phyloP scores from a whole-genome alignment of 1,139 yeast species.

The Yamadazyma mexicana region DNA sequence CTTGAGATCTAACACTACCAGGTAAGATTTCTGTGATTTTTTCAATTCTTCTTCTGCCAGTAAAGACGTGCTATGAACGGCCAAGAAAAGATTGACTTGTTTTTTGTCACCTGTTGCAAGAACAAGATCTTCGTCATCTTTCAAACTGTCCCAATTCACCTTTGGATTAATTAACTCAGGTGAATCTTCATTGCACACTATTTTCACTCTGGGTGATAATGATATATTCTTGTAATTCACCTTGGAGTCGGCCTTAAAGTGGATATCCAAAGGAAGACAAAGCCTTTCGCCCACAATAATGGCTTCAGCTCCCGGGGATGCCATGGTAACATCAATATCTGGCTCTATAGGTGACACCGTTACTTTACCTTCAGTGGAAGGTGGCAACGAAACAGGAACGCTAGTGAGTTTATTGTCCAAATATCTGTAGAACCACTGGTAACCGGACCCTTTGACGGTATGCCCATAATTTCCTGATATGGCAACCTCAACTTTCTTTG shows the following conservation, averaged over 20 bases:
- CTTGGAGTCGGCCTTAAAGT: constrained; percentile 18
- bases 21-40: constrained; percentile 9
- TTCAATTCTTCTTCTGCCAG: constrained; percentile 12
- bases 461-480: not conserved
- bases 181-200: constrained; percentile 16
- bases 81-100: constrained; percentile 19
- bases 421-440: constrained; percentile 9
- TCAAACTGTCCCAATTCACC: constrained; percentile 36
- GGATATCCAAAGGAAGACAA: constrained; percentile 21
- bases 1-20: constrained; percentile 25
- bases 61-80: constrained; percentile 21
- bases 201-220: constrained; percentile 22
- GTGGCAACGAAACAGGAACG: constrained; percentile 9
- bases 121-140: constrained; percentile 43
- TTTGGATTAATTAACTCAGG: constrained; percentile 23
- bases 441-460: not conserved
- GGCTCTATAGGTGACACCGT: constrained; percentile 25
- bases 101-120: constrained; percentile 13
- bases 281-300: constrained; percentile 34
- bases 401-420: constrained; percentile 6
- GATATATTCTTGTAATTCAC: constrained; percentile 22
- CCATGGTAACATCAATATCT: constrained; percentile 15
- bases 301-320: constrained; percentile 6
- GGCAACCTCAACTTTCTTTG: constrained; percentile 1
- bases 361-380: constrained; percentile 10